Percentiles rank a stretch among this genome's conserved stretches.
These are phyloP conservation scores for Phalaenopsis aphrodite DNA, from an alignment of 106 monocot genomes.

Conservation along the genomic window DNA sequence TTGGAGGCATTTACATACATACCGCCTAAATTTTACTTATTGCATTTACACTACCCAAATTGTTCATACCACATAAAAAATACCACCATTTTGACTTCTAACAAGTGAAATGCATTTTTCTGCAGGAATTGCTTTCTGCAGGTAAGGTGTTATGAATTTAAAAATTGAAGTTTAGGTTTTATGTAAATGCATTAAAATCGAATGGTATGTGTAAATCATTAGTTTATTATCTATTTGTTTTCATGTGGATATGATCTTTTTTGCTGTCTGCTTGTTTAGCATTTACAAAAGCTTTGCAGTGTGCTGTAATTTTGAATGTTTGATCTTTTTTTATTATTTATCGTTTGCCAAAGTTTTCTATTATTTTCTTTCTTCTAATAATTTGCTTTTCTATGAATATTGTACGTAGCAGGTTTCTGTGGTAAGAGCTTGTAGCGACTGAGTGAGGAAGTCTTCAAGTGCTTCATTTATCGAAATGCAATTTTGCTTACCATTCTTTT, in stretches of 20 bases:
- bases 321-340: neutral
- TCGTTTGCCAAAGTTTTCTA: neutral
- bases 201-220: no score
- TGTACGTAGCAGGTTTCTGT: neutral
- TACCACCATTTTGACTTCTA: no score
- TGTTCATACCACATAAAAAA: no score
- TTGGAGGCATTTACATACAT: neutral
- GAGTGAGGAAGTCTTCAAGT: neutral
- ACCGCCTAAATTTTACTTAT: no score
- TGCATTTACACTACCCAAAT: no score
- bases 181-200: no score
- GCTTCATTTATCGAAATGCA: neutral
- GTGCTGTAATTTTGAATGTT: neutral
- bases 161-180: no score
- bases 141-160: no score
- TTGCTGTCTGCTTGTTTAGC: neutral
- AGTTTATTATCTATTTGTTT: neutral
- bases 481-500: neutral
- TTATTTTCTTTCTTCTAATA: neutral
- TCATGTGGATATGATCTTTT: neutral
- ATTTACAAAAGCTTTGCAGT: neutral
- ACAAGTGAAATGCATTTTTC: no score
- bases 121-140: no score
- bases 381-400: neutral
- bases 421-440: neutral